Evolutionary conservation across 495 filamentous ascomycete genomes (phyloP).

Genomic region (Daldinia decipiens): DNA sequence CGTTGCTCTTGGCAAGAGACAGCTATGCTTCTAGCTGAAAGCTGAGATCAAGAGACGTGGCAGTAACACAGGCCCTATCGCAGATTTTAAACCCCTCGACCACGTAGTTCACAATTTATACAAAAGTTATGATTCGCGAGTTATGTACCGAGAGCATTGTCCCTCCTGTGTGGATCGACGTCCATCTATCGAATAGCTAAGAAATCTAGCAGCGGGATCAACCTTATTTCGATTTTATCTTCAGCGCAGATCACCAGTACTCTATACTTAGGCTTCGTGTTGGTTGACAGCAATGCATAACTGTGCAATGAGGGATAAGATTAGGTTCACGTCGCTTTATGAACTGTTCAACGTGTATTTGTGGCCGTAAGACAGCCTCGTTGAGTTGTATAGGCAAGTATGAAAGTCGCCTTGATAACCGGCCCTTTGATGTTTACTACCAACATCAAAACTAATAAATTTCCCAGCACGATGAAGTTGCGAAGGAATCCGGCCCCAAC

Average conservation of each 20-base stretch:
- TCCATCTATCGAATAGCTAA: slow-evolving; percentile 5
- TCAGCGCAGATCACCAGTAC: neutral
- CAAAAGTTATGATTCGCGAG: slow-evolving; percentile 1
- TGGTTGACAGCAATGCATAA: slow-evolving; percentile 6
- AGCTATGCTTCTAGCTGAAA: slow-evolving; percentile 6
- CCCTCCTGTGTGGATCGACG: slow-evolving; percentile 13
- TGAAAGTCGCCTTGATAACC: neutral
- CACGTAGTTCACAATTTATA: slow-evolving; percentile 25
- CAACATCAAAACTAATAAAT: slow-evolving; percentile 10
- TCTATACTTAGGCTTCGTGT: slow-evolving; percentile 14
- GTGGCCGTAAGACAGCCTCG: neutral
- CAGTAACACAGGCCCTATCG: slow-evolving; percentile 20
- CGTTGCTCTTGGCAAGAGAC: slow-evolving; percentile 1
- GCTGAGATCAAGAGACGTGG: slow-evolving; percentile 12
- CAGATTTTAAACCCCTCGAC: neutral
- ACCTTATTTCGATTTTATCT: slow-evolving; percentile 18
- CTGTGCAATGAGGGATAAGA: neutral
- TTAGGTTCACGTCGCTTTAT: neutral
- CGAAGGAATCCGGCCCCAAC: neutral
- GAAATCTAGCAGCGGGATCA: slow-evolving; percentile 14
- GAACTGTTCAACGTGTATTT: slow-evolving; percentile 11
- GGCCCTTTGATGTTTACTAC: neutral
- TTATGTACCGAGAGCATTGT: neutral
- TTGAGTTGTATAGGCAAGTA: neutral
- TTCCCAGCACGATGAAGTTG: neutral